Evolutionary conservation across 805 yeast species (phyloP), one percentile per base, ranked within the genome.

Genomic region (Soucietia sequanensis): DNA sequence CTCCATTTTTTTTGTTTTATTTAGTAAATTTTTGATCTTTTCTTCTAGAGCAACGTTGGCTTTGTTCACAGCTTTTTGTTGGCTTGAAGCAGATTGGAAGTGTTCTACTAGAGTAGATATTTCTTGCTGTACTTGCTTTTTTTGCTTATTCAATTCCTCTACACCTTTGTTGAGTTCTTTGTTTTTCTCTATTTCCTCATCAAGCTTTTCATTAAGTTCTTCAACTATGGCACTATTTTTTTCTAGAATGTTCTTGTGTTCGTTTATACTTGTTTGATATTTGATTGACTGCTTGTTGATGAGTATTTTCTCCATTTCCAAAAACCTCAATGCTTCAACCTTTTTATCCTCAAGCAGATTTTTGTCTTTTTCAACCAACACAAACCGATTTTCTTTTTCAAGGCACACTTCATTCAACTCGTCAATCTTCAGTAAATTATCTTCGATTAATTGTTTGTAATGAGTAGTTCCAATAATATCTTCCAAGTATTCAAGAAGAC

Each of bases 391-490:
- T 44, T 85, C 86, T 52, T 89, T 90, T 51, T 87, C 95, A 23
- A 77, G 62, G 53, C 95, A 88, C 6, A 78, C 68, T 28, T 85
- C 95, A 52, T 89, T 88, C 42, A 88, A 58, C n/a, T 71, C 76
- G 19, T 87, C 96, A 10, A 86, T 76, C 43, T 77, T 69, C 2
- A 62, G 54, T 31, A 76, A 62, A 17, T 79, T 70, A 18, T 75
- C 73, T 50, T 86, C 96, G 39, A 93, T 90, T 26, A 78, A 62
- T 17, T 71, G 68, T 56, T 93, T 90, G 56, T 90, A 95, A 31
- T 75, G 71, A 1, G 96, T 72, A 0, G 99, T 95, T 4, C 99
- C 99, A 36, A 95, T 93, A 31, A 93, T 91, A 65, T 95, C 99
- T 54, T 93, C 99, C 41, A 93, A 63, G 55, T 93, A 93, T 53